phyloP scores from a whole-genome alignment of 148 eudicot species.

The Rhododendron molle region DNA sequence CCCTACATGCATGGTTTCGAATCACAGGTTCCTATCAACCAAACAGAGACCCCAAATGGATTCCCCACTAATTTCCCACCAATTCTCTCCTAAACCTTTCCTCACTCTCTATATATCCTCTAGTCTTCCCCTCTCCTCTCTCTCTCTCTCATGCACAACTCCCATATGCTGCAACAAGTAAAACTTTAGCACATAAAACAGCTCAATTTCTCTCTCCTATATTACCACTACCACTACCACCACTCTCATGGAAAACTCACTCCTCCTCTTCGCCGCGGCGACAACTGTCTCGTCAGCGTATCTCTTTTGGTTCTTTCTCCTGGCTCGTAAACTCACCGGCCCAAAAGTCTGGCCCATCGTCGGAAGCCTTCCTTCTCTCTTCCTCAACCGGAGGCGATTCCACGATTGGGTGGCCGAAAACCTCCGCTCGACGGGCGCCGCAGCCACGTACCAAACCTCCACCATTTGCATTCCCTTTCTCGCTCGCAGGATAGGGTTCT shows the following conservation, averaged over 20 bases:
- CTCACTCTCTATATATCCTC: not conserved
- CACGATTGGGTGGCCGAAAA: conserved; percentile 76
- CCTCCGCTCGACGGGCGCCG: conserved; percentile 47
- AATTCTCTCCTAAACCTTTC: not conserved
- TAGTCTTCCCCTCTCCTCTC: not conserved
- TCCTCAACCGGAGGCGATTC: conserved; percentile 53
- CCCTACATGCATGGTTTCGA: not conserved
- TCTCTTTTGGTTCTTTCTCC: conserved; percentile 57
- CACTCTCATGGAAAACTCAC: conserved; percentile 37
- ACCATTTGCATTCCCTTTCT: conserved; percentile 71
- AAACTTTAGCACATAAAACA: not conserved
- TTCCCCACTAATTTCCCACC: not conserved
- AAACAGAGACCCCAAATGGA: conserved; percentile 1
- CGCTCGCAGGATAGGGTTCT: conserved; percentile 70
- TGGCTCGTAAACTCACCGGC: conserved; percentile 40
- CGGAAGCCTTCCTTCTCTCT: conserved; percentile 63
- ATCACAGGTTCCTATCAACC: conserved; percentile 24
- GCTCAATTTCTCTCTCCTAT: not conserved
- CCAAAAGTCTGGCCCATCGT: conserved; percentile 67
- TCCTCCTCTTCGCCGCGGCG: conserved; percentile 20
- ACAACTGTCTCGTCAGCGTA: conserved; percentile 37
- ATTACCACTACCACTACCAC: not conserved
- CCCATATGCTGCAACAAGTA: not conserved
- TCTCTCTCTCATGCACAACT: not conserved
- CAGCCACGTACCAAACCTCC: conserved; percentile 75